Evolutionary conservation across 2,329 filamentous ascomycete genomes (phyloP), one percentile per base, ranked within the genome.

Genomic region (Didymellaceae sp.): DNA sequence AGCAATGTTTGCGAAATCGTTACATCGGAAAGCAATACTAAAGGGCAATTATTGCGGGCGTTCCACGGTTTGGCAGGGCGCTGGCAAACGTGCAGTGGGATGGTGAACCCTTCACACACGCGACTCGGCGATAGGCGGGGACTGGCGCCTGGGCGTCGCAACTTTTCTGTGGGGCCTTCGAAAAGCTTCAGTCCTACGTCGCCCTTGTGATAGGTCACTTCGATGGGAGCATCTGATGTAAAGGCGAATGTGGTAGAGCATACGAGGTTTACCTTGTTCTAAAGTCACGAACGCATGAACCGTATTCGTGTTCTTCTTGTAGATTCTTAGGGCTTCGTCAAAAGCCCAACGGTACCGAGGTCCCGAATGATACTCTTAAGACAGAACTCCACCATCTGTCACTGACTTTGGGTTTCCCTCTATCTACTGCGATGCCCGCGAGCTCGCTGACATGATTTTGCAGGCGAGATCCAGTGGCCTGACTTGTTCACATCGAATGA

Each of bases 1-100:
- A 44, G 33, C 39, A 18, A 20, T 18, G 37, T 35, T 41, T 46
- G 55, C 46, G 43, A 41, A 57, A 22, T 37, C 14, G 48, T 71
- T 55, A 71, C 69, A 71, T 71, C 48, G 61, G 60, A 55, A 41
- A 48, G 60, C 20, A 44, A 35, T 25, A 28, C 20, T 16, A 16
- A 11, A 28, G 22, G 21, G 26, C 9, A 25, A 22, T 18, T 20
- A 42, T 39, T 17, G 28, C 24, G 24, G 11, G 18, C 41, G 35
- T 32, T n/a, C 33, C 20, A 24, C 8, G 26, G 34, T 45, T 45
- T 28, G 35, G 35, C 25, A 32, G 26, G n/a, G 25, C 39, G 24
- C 33, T 24, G 13, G 51, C 40, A 26, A 53, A 42, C 44, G 47
- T 37, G 37, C 31, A 22, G 38, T 46, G 38, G 42, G 42, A 37